Percentiles rank a stretch among this genome's conserved stretches.
Conservation (phyloP, 2,329 filamentous ascomycete genomes). For the Cryphonectria parasitica region DNA sequence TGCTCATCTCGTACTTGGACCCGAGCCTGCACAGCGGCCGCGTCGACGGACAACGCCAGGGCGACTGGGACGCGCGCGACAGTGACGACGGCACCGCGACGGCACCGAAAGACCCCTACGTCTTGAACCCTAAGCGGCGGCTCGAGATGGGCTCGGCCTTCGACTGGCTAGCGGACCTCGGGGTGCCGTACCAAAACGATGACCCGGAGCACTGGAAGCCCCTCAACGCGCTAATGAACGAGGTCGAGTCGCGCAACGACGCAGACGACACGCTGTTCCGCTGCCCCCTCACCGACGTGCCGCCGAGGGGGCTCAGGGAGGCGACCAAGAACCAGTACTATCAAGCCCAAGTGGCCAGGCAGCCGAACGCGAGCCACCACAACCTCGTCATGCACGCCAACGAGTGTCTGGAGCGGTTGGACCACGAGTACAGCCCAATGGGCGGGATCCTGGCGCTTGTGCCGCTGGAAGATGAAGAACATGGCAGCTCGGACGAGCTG, state of each 20-base stretch:
- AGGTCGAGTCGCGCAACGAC: constrained; percentile 48
- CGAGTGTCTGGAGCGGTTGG: constrained; percentile 61
- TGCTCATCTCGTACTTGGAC: constrained; percentile 54
- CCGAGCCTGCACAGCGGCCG: constrained; percentile 42
- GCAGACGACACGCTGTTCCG: constrained; percentile 46
- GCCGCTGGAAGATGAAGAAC: constrained; percentile 44
- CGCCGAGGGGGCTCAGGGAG: constrained; percentile 30
- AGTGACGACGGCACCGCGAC: constrained; percentile 21
- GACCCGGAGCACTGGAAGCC: constrained; percentile 52
- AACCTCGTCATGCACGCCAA: constrained; percentile 61
- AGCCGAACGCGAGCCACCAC: constrained; percentile 51
- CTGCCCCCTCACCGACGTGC: constrained; percentile 47
- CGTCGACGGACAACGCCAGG: constrained; percentile 32
- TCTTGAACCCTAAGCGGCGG: constrained; percentile 8
- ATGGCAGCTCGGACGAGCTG: constrained; percentile 41
- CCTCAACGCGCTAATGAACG: constrained; percentile 51
- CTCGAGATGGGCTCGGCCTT: constrained; percentile 51
- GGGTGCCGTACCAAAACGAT: constrained; percentile 51
- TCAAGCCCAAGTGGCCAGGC: constrained; percentile 14
- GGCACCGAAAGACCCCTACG: neutral
- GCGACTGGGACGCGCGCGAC: constrained; percentile 10
- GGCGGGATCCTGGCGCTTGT: constrained; percentile 61
- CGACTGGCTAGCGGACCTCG: constrained; percentile 60
- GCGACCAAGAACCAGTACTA: constrained; percentile 27
- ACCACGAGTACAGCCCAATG: constrained; percentile 60